Evolutionary conservation across 805 yeast species (phyloP), one percentile per base, ranked within the genome.

Genomic region (Ogataea dorogensis): DNA sequence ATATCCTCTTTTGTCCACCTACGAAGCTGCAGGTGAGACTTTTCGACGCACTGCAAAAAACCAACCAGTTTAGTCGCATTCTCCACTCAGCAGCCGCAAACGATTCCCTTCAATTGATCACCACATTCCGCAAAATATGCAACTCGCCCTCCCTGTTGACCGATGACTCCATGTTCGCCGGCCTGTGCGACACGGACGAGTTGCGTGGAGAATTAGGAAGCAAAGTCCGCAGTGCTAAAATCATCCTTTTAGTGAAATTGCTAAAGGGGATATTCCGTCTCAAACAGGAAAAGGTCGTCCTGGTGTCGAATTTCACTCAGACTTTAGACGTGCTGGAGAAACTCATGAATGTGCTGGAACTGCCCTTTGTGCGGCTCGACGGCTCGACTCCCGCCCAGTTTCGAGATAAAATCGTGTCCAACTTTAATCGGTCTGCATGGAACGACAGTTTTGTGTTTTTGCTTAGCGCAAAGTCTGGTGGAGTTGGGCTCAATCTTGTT

Each of bases 401-500:
- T 30, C 65, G 98, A 24, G 83, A 79, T 40, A 58, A 68, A 4
- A 63, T 85, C 12, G 95, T 93, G 1, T 71, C 71, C 11, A 62
- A 71, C 9, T 91, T 91, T 60, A 89, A 89, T 54, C 69, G 58
- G 14, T 41, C 69, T 0, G 54, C 67, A 2, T 47, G 50, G 7
- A 57, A 56, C 21, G 58, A 67, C 4, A 53, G 58, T 22, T 77
- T 83, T 53, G 81, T 81, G 0, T 87, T 93, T 47, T 61, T 93
- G 9, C 60, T 93, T 9, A 86, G 96, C 3, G 83, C 96, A 0
- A 86, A 88, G 57, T 80, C 95, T 4, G 98, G 98, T 3, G 98
- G 98, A 0, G 80, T 84, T 42, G 98, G 98, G 0, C 66, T 93
- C 26, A 93, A 93, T 53, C 65, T 93, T 21, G 73, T 86, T 21